phyloP scores from a whole-genome alignment of 441 rosid genomes.

The Corymbia calophylla region DNA sequence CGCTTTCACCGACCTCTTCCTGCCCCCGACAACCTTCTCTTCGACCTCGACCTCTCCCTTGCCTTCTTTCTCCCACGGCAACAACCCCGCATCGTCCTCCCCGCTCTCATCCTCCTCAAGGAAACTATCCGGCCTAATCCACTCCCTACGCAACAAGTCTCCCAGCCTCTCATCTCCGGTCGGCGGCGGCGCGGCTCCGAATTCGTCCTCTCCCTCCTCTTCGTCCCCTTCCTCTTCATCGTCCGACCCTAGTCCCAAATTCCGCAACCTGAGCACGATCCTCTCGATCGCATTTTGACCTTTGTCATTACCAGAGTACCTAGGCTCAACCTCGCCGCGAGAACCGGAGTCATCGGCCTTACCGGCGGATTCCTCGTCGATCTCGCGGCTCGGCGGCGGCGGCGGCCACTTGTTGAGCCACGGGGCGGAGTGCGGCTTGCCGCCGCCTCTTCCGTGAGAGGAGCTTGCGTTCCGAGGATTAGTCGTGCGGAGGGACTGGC shows the following conservation, averaged over 20 bases:
- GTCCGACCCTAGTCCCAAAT: conserved; percentile 69
- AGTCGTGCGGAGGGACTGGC: conserved; percentile 36
- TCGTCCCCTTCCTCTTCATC: conserved; percentile 25
- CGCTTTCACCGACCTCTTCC: conserved; percentile 52
- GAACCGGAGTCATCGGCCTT: neutral
- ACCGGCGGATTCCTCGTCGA: conserved; percentile 1
- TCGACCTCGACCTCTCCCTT: conserved; percentile 6
- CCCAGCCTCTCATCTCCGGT: conserved; percentile 80
- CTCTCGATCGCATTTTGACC: conserved; percentile 67
- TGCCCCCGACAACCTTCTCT: conserved; percentile 19
- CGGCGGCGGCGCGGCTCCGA: conserved; percentile 11
- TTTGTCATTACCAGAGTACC: conserved; percentile 26
- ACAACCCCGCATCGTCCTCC: conserved; percentile 22
- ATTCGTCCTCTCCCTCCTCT: conserved; percentile 1
- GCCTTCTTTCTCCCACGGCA: conserved; percentile 87
- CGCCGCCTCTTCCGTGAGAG: conserved; percentile 15
- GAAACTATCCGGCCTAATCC: conserved; percentile 79
- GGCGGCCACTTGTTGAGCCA: conserved; percentile 52
- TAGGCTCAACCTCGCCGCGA: conserved; percentile 4
- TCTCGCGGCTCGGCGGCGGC: neutral
- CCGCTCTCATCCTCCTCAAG: conserved; percentile 32
- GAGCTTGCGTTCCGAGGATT: conserved; percentile 15
- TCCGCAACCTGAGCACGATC: conserved; percentile 76
- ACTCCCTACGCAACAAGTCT: conserved; percentile 73
- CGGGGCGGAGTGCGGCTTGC: conserved; percentile 28